These are phyloP conservation scores for Fusarium falciforme DNA, from an alignment of 2,329 filamentous ascomycete species.

Conservation along the genomic window DNA sequence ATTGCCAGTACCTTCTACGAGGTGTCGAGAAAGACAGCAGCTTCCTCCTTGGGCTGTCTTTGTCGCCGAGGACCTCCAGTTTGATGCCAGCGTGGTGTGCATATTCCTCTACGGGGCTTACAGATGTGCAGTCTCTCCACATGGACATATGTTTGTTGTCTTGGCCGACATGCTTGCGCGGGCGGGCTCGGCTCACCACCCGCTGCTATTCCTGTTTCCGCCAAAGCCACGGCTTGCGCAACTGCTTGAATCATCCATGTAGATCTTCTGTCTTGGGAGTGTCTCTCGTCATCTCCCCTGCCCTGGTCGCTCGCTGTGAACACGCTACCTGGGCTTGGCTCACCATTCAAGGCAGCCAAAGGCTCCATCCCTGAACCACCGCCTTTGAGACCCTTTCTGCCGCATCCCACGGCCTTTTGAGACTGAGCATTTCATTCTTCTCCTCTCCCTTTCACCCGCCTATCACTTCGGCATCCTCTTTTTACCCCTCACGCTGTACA, in stretches of 20 bases:
- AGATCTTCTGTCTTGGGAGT: conserved; percentile 30
- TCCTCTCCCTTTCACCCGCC: background rate
- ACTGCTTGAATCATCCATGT: conserved; percentile 25
- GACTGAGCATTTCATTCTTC: background rate
- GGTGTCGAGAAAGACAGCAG: conserved; percentile 6
- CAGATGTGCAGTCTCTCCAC: background rate
- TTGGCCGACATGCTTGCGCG: conserved; percentile 9
- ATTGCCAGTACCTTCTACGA: background rate
- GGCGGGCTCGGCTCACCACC: background rate
- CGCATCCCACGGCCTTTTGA: conserved; percentile 1
- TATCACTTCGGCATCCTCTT: background rate
- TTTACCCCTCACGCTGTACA: conserved; percentile 10
- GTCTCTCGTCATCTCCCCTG: conserved; percentile 35
- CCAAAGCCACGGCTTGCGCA: conserved; percentile 10
- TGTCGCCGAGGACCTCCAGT: background rate
- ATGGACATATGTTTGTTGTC: conserved; percentile 4
- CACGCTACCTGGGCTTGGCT: conserved; percentile 26
- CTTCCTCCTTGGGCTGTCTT: background rate
- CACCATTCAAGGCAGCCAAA: background rate
- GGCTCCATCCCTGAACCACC: conserved; percentile 12
- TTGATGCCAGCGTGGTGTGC: background rate
- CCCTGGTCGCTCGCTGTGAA: conserved; percentile 5
- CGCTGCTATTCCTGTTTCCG: conserved; percentile 18
- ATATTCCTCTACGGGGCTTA: background rate
- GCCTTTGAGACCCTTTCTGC: conserved; percentile 28